phyloP scores from a whole-genome alignment of 192 early-diverging fungal species.

The Gonapodya prolifera region DNA sequence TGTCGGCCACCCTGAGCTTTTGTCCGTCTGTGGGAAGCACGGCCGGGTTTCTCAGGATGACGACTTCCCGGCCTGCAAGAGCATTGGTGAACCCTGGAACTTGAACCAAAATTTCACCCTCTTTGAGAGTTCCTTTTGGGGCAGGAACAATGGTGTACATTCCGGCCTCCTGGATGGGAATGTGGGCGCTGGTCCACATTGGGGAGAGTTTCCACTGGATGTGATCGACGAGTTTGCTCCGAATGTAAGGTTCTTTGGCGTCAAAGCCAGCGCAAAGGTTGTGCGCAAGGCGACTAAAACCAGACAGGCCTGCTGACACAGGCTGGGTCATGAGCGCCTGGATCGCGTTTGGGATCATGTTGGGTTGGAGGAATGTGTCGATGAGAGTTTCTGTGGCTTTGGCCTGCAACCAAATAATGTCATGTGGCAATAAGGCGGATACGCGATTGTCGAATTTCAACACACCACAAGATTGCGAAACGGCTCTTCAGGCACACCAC shows the following conservation, averaged over 20 bases:
- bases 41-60: background rate
- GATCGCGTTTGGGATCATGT: background rate
- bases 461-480: background rate
- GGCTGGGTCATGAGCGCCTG: background rate
- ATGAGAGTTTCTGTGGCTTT: background rate
- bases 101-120: background rate
- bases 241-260: background rate
- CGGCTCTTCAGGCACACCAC: background rate
- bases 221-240: background rate
- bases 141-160: background rate
- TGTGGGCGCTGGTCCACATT: background rate
- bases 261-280: background rate
- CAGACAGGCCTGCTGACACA: background rate
- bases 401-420: background rate
- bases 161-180: background rate
- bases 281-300: background rate
- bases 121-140: background rate
- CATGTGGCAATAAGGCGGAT: no score
- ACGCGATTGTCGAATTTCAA: background rate
- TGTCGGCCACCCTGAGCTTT: background rate
- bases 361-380: background rate
- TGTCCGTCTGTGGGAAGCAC: background rate
- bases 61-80: background rate
- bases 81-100: background rate
- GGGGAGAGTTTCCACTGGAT: background rate